Base-by-base conservation (phyloP, 1,284 basidiomycete species). In the Ustilago nuda region DNA sequence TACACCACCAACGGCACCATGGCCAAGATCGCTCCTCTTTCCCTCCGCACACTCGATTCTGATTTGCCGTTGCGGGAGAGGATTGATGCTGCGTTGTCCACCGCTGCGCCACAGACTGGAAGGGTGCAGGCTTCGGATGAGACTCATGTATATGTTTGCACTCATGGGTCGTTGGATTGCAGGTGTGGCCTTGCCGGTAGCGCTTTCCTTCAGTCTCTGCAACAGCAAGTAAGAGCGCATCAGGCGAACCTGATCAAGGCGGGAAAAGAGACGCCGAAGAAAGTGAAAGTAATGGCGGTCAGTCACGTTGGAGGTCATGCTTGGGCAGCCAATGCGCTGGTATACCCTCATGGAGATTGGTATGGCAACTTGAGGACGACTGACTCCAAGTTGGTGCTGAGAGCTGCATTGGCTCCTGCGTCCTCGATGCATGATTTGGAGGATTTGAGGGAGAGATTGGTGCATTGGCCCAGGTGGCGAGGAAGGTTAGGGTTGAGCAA, bases 111-210 rank as follows among this genome's bases (percentile, higher is more conserved):
- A 1, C 77, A 79, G 61, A 72, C 77, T 2, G 68, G 68, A 7
- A 50, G 58, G 4, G 50, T 54, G 1, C 68, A 68, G 60, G 36
- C 17, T 4, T 32, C 39, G 1, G 72, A 75, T 27, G 79, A 82
- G 57, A 71, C 80, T 0, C 82, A 86, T 58, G 76, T 86, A 58
- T 86, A 82, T 53, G 80, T 86, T 41, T 86, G 86, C 71, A 85
- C 84, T 1, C 86, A 87, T 50, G 82, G 82, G 30, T 69, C 72
- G 0, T 72, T 86, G 15, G 86, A 87, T 54, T 87, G 86, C 61
- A 80, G 85, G 3, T 87, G 86, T 56, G 85, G 84, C 23, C 82
- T 86, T 27, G 78, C 84, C 3, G 86, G 86, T 15, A 71, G 72
- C 8, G 79, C 81, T 5, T 68, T 87, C 13, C 76, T 77, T 51